These are phyloP conservation scores for Elongisporangium anandrum DNA, from an alignment of 352 stramenopile genomes.

Conservation along the genomic window DNA sequence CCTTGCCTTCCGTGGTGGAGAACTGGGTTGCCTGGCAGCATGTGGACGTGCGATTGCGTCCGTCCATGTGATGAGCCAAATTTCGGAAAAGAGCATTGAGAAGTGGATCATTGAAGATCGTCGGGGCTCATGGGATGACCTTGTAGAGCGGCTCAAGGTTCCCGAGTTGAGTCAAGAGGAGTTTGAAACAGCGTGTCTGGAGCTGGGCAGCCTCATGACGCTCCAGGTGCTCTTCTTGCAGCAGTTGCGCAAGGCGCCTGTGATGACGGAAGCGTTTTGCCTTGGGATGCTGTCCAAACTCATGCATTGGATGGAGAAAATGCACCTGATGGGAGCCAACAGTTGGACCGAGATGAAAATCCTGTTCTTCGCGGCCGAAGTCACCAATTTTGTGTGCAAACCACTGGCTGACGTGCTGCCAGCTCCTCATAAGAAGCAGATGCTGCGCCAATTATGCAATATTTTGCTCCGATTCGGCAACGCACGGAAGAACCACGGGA, in stretches of 20 bases:
- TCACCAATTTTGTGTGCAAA: slow-evolving; percentile 69
- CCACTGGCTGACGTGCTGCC: slow-evolving; percentile 55
- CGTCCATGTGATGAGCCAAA: slow-evolving; percentile 77
- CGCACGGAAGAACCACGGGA: slow-evolving; percentile 65
- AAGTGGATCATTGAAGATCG: slow-evolving; percentile 84
- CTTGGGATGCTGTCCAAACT: slow-evolving; percentile 69
- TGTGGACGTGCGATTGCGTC: slow-evolving; percentile 77
- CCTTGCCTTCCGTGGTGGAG: slow-evolving; percentile 71
- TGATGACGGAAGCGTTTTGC: slow-evolving; percentile 61
- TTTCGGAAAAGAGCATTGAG: slow-evolving; percentile 80
- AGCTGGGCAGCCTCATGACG: slow-evolving; percentile 72
- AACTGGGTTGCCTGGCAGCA: slow-evolving; percentile 60
- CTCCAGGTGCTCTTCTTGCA: slow-evolving; percentile 77
- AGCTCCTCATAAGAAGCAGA: slow-evolving; percentile 67
- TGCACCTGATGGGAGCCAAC: slow-evolving; percentile 33
- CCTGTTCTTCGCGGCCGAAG: slow-evolving; percentile 71
- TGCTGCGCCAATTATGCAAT: slow-evolving; percentile 62
- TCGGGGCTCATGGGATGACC: slow-evolving; percentile 48
- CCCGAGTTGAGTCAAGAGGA: slow-evolving; percentile 80
- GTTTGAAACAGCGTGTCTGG: slow-evolving; percentile 67
- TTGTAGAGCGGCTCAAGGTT: slow-evolving; percentile 57
- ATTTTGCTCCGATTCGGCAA: slow-evolving; percentile 61
- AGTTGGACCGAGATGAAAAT: slow-evolving; percentile 79
- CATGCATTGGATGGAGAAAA: slow-evolving; percentile 69
- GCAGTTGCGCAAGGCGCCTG: slow-evolving; percentile 52